A percentile compares a stretch with the other conserved stretches of the same genome.
Evolutionary conservation across 805 yeast species (phyloP).

Genomic region (Candida fluviatilis): DNA sequence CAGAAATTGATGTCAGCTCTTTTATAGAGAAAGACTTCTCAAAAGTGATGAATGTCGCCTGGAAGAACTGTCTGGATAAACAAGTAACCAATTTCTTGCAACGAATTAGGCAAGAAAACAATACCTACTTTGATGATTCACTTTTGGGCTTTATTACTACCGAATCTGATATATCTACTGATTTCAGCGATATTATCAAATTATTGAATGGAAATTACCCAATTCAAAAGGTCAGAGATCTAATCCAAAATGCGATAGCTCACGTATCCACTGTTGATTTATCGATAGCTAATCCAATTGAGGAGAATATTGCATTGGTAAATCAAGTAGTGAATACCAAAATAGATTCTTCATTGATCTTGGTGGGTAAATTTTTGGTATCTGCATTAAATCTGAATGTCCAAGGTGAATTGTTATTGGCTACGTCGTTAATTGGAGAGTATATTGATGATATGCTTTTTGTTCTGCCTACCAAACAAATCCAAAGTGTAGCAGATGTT

Average conservation of each 20-base stretch:
- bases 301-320: slow-evolving; percentile 34
- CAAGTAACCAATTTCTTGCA: slow-evolving; percentile 10
- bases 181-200: slow-evolving; percentile 10
- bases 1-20: background rate
- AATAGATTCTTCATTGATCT: slow-evolving; percentile 3
- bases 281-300: slow-evolving; percentile 46
- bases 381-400: background rate
- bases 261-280: slow-evolving; percentile 21
- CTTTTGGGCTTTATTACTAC: slow-evolving; percentile 10
- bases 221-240: slow-evolving; percentile 20
- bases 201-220: slow-evolving; percentile 15
- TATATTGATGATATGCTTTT: slow-evolving; percentile 3
- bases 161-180: slow-evolving; percentile 5
- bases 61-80: slow-evolving; percentile 10
- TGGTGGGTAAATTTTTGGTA: slow-evolving; percentile 6
- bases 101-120: slow-evolving; percentile 1
- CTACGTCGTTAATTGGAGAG: slow-evolving; percentile 3
- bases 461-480: background rate
- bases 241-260: slow-evolving; percentile 10
- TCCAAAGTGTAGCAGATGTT: background rate
- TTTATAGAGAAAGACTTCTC: slow-evolving; percentile 2
- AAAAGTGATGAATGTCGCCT: slow-evolving; percentile 9
- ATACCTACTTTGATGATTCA: slow-evolving; percentile 7
- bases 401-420: background rate
- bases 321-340: slow-evolving; percentile 1